A percentile compares a stretch with the other conserved stretches of the same genome.
phyloP scores from a whole-genome alignment of 768 basidiomycete genomes.

The Collybiopsis confluens region DNA sequence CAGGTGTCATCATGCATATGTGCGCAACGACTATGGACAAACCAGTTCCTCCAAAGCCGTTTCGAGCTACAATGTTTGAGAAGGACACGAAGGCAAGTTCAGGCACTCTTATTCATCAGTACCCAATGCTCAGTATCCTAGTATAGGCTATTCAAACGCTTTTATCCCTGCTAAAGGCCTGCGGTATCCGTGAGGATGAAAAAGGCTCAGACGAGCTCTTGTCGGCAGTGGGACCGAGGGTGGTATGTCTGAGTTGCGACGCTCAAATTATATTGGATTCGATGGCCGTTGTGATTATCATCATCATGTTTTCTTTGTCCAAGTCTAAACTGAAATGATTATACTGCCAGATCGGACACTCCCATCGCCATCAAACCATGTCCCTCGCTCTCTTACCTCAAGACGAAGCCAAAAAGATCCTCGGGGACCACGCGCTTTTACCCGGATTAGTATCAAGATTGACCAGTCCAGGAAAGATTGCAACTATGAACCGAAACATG shows the following conservation, averaged over 20 bases:
- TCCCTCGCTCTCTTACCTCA: slow-evolving; percentile 29
- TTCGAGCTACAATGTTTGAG: slow-evolving; percentile 50
- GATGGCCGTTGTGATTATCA: slow-evolving; percentile 39
- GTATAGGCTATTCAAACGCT: slow-evolving; percentile 47
- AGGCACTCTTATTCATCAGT: too few relatives aligned
- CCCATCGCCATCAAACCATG: slow-evolving; percentile 58
- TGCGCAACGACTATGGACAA: slow-evolving; percentile 37
- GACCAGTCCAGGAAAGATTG: slow-evolving; percentile 14
- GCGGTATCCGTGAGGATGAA: slow-evolving; percentile 10
- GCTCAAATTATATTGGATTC: slow-evolving; percentile 45
- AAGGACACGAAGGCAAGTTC: slow-evolving; percentile 54
- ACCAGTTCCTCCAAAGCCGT: slow-evolving; percentile 23
- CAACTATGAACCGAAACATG: slow-evolving; percentile 25
- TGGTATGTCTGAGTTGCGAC: slow-evolving; percentile 49
- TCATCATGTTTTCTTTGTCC: background rate
- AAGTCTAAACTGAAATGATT: background rate
- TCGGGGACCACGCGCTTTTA: slow-evolving; percentile 15
- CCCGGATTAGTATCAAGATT: slow-evolving; percentile 19
- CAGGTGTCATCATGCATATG: slow-evolving; percentile 53
- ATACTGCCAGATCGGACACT: slow-evolving; percentile 52
- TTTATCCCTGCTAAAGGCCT: slow-evolving; percentile 29
- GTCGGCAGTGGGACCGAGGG: slow-evolving; percentile 20
- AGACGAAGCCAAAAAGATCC: slow-evolving; percentile 14
- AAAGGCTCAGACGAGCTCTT: slow-evolving; percentile 15
- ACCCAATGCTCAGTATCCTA: too few relatives aligned